Conservation (phyloP, 345 rosid genomes). For the Hibiscus tridactylites region DNA sequence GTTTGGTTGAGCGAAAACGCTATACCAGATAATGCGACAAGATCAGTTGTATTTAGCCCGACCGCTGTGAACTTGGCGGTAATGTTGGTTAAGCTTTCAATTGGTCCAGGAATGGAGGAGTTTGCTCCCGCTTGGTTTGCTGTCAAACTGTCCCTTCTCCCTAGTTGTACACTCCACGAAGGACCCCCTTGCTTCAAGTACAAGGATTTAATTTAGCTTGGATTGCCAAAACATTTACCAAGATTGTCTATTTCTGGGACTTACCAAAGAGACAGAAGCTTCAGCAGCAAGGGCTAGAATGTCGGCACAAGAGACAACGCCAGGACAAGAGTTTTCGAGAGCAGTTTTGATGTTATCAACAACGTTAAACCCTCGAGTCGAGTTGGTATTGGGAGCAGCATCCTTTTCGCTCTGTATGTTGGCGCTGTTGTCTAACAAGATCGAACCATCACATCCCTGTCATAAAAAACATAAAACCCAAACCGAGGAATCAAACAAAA, state of each 20-base stretch:
- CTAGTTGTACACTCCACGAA: slow-evolving; percentile 51
- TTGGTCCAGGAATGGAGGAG: slow-evolving; percentile 43
- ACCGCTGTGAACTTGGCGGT: slow-evolving; percentile 48
- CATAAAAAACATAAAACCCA: too few relatives aligned
- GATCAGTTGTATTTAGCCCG: slow-evolving; percentile 56
- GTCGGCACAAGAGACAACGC: too few relatives aligned
- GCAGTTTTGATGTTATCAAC: too few relatives aligned
- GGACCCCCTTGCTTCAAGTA: slow-evolving; percentile 68
- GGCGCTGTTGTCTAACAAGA: slow-evolving; percentile 43
- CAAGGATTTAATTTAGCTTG: too few relatives aligned
- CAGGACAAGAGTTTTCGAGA: too few relatives aligned
- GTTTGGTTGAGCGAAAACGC: too few relatives aligned
- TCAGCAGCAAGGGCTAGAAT: too few relatives aligned
- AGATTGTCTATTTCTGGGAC: too few relatives aligned
- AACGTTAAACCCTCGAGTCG: slow-evolving; percentile 6
- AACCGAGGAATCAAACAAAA: too few relatives aligned
- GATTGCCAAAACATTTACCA: too few relatives aligned
- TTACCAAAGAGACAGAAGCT: too few relatives aligned
- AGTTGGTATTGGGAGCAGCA: slow-evolving; percentile 40
- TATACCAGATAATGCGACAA: slow-evolving; percentile 65
- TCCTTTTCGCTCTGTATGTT: slow-evolving; percentile 57
- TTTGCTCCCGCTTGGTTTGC: slow-evolving; percentile 46
- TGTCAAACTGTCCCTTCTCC: slow-evolving; percentile 64
- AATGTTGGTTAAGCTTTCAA: slow-evolving; percentile 33
- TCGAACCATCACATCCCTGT: slow-evolving; percentile 72